Evolutionary conservation across 176 grass and related monocot genomes (phyloP).

Genomic region (Alloteropsis semialata): DNA sequence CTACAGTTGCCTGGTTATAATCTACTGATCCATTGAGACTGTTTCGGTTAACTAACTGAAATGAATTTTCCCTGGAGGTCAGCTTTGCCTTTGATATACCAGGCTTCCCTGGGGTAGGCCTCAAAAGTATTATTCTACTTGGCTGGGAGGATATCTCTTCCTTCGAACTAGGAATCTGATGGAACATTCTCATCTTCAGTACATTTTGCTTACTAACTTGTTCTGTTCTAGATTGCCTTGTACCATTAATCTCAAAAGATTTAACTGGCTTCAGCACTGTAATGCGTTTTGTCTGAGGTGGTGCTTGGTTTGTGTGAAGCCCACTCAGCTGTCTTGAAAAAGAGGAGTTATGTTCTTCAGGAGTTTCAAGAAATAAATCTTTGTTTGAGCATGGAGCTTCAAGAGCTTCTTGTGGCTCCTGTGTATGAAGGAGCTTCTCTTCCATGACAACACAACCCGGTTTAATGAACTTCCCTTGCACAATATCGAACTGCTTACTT

Average conservation of each 20-base stretch:
- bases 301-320: constrained; percentile 27
- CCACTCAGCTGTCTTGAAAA: constrained; percentile 34
- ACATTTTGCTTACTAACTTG: constrained; percentile 30
- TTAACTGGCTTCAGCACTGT: constrained; percentile 76
- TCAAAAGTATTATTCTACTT: constrained; percentile 83
- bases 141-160: constrained; percentile 50
- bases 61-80: constrained; percentile 21
- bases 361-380: constrained; percentile 67
- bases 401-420: constrained; percentile 59
- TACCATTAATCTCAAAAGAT: constrained; percentile 27
- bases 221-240: constrained; percentile 16
- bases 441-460: constrained; percentile 33
- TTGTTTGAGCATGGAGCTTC: constrained; percentile 64
- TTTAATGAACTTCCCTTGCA: constrained; percentile 48
- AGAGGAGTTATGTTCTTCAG: constrained; percentile 59
- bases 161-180: constrained; percentile 29
- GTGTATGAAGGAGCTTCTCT: constrained; percentile 47
- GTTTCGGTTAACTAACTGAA: constrained; percentile 26
- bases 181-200: constrained; percentile 22
- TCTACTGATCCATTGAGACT: constrained; percentile 6
- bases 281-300: constrained; percentile 57
- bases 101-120: constrained; percentile 61
- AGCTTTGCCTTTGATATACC: constrained; percentile 36
- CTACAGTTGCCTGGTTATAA: constrained; percentile 13
- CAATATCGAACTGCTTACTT: constrained; percentile 36